phyloP scores from a whole-genome alignment of 2,329 filamentous ascomycete species.

The Ophiocordyceps polyrhachis-furcata region DNA sequence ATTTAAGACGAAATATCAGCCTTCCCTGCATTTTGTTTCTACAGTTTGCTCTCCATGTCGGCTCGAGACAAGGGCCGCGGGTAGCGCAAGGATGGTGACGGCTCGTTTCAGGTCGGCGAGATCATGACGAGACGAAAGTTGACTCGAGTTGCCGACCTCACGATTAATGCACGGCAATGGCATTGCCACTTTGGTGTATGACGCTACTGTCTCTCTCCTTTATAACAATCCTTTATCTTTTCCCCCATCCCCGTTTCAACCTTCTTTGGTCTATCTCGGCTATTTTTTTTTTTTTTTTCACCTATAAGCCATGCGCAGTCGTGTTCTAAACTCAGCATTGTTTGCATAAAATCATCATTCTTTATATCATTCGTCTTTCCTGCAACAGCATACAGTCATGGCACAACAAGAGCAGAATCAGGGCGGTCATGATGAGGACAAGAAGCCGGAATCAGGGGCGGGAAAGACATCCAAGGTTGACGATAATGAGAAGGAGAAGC shows the following conservation, averaged over 20 bases:
- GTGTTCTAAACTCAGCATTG: neutral
- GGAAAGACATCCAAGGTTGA: neutral
- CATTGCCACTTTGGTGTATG: neutral
- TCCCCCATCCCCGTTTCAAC: neutral
- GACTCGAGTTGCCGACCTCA: neutral
- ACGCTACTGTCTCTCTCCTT: neutral
- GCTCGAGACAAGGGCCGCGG: neutral
- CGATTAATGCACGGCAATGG: neutral
- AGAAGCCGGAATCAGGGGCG: neutral
- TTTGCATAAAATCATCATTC: too few relatives aligned
- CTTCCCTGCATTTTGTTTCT: neutral
- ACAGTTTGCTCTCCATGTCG: neutral
- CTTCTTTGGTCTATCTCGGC: too few relatives aligned
- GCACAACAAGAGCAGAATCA: neutral
- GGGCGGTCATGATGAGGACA: neutral
- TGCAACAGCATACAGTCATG: neutral
- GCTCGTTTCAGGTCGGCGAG: neutral
- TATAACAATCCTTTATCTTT: neutral
- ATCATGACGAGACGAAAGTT: neutral
- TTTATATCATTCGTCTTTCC: too few relatives aligned
- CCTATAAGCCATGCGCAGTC: neutral
- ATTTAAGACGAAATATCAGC: neutral
- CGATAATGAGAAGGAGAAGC: neutral
- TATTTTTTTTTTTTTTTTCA: too few relatives aligned
- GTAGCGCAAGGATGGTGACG: neutral